phyloP scores from a whole-genome alignment of 305 asterid genomes.

The Solanum hybrid region DNA sequence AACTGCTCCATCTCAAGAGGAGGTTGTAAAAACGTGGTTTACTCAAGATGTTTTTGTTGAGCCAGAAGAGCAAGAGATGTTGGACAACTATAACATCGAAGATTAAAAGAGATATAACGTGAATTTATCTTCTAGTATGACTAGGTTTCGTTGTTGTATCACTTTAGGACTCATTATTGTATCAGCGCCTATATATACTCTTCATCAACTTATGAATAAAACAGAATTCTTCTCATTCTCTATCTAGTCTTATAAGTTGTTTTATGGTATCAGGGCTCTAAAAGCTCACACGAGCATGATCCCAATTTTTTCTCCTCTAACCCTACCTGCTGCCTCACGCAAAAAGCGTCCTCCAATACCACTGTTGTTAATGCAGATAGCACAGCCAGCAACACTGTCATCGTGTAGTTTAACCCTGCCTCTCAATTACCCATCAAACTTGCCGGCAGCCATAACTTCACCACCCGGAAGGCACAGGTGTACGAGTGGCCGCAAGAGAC shows the following conservation, averaged over 20 bases:
- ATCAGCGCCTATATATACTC: no score
- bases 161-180: no score
- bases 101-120: no score
- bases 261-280: not conserved
- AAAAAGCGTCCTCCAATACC: no score
- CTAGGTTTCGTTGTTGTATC: no score
- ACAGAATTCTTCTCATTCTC: no score
- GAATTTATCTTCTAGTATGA: no score
- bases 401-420: not conserved
- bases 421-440: not conserved
- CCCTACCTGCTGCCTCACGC: not conserved
- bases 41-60: conserved; percentile 76
- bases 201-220: no score
- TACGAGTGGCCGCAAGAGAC: no score
- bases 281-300: not conserved
- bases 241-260: not conserved
- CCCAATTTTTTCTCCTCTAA: not conserved
- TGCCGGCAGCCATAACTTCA: not conserved
- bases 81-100: conserved; percentile 36
- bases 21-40: conserved; percentile 68
- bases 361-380: no score
- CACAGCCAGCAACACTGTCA: not conserved
- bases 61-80: conserved; percentile 32
- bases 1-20: conserved; percentile 58
- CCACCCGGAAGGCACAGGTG: not conserved